These are phyloP conservation scores for Epichloe glyceriae DNA, from an alignment of 2,329 filamentous ascomycete species.

Conservation along the genomic window DNA sequence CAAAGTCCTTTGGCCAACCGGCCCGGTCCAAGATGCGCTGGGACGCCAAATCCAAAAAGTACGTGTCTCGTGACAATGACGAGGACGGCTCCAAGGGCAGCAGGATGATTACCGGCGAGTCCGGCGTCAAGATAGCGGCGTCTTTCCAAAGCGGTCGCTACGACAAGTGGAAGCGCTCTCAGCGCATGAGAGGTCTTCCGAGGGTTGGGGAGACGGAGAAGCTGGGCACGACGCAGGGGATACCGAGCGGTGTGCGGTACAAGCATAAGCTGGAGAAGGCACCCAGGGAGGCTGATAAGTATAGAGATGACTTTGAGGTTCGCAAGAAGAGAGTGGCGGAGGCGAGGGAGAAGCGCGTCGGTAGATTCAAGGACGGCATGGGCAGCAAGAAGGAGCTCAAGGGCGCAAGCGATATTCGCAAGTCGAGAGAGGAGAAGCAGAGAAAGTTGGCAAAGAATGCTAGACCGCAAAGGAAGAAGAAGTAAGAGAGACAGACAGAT, in stretches of 20 bases:
- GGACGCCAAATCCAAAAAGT: conserved; percentile 96
- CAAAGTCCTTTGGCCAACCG: conserved; percentile 66
- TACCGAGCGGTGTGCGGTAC: conserved; percentile 41
- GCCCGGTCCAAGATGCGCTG: conserved; percentile 71
- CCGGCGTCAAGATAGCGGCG: conserved; percentile 89
- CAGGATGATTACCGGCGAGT: conserved; percentile 74
- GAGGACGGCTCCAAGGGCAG: conserved; percentile 70
- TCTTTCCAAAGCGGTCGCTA: conserved; percentile 88
- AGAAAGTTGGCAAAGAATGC: conserved; percentile 78
- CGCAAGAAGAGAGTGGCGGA: conserved; percentile 83
- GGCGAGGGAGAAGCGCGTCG: conserved; percentile 72
- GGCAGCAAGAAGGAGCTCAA: conserved; percentile 70
- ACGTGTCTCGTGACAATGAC: conserved; percentile 83
- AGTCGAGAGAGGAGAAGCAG: conserved; percentile 66
- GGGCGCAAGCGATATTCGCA: conserved; percentile 72
- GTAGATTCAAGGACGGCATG: conserved; percentile 57
- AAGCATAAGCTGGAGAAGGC: conserved; percentile 80
- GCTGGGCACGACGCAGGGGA: conserved; percentile 13
- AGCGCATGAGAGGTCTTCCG: conserved; percentile 67
- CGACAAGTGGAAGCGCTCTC: conserved; percentile 79
- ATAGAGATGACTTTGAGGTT: conserved; percentile 76
- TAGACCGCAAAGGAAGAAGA: conserved; percentile 52
- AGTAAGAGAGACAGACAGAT: not conserved
- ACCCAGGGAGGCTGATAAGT: conserved; percentile 89
- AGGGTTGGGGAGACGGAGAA: conserved; percentile 72